These are phyloP conservation scores for Aspergillus avenaceus DNA, from an alignment of 495 filamentous ascomycete genomes.

Conservation along the genomic window DNA sequence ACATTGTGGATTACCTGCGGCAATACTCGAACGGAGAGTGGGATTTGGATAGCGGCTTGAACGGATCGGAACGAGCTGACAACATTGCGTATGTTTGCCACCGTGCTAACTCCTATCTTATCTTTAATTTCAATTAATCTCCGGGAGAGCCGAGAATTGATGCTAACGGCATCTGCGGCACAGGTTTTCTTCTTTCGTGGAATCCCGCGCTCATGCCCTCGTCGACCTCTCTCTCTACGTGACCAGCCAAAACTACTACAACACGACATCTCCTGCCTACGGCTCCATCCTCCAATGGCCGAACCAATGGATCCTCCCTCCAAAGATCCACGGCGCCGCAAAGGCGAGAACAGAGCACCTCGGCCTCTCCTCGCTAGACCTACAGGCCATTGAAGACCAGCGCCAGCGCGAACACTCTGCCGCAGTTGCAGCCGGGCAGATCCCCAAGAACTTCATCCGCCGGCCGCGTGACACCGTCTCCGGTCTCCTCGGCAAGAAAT, in stretches of 20 bases:
- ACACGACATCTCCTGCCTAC: conserved; percentile 69
- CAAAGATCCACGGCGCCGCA: conserved; percentile 60
- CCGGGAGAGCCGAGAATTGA: background rate
- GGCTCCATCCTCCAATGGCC: conserved; percentile 75
- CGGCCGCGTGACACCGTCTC: conserved; percentile 39
- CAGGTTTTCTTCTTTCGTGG: conserved; percentile 59
- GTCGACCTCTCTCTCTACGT: conserved; percentile 82
- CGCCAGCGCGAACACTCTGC: conserved; percentile 40
- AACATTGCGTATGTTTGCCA: conserved; percentile 45
- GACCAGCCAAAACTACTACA: conserved; percentile 77
- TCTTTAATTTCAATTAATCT: background rate
- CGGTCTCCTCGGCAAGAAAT: conserved; percentile 32
- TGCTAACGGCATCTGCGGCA: background rate
- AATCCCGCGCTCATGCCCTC: conserved; percentile 60
- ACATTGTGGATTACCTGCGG: conserved; percentile 68
- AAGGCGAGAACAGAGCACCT: conserved; percentile 68
- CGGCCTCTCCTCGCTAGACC: conserved; percentile 62
- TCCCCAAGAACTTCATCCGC: conserved; percentile 40
- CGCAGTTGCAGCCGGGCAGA: conserved; percentile 36
- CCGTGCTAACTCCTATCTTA: background rate
- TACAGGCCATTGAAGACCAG: conserved; percentile 49
- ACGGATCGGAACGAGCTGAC: conserved; percentile 45
- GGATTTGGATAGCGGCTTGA: conserved; percentile 51
- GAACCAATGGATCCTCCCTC: conserved; percentile 74
- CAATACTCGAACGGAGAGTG: conserved; percentile 48